These are phyloP conservation scores for Staphylotrichum tortipilum DNA, from an alignment of 495 filamentous ascomycete genomes.

Conservation along the genomic window DNA sequence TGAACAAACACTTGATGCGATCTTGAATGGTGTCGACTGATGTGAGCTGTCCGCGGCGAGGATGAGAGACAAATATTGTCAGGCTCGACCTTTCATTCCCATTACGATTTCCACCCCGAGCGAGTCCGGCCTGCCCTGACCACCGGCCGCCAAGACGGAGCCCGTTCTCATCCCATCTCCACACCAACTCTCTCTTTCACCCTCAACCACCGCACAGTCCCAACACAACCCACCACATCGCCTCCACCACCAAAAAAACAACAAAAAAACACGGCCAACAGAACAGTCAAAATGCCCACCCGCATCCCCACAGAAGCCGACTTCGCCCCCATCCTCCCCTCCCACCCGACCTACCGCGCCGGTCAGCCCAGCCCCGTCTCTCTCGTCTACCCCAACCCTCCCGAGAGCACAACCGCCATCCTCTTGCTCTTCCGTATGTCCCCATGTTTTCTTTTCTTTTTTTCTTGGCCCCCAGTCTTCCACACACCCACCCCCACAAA, in stretches of 20 bases:
- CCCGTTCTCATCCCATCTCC: background rate
- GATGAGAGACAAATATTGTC: too few species aligned
- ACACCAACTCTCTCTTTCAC: background rate
- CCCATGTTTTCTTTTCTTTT: too few species aligned
- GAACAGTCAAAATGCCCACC: conserved; percentile 20
- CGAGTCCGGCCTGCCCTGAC: too few species aligned
- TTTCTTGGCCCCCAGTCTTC: too few species aligned
- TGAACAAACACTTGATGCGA: too few species aligned
- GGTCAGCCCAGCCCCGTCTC: conserved; percentile 11
- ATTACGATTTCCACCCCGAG: too few species aligned
- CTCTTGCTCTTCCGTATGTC: conserved; percentile 76
- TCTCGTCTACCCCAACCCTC: conserved; percentile 30
- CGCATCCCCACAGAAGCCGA: conserved; percentile 31
- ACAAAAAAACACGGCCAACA: background rate
- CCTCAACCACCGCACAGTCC: background rate
- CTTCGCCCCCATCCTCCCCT: conserved; percentile 24
- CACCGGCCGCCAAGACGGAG: background rate
- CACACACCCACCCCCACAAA: too few species aligned
- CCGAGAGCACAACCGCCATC: conserved; percentile 54
- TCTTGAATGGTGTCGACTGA: too few species aligned
- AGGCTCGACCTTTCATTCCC: too few species aligned
- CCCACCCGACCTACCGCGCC: conserved; percentile 18
- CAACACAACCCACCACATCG: background rate
- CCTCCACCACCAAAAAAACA: background rate
- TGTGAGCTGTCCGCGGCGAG: too few species aligned